These are phyloP conservation scores for Euphorbia celastroides DNA, from an alignment of 441 rosid species.

Conservation along the genomic window DNA sequence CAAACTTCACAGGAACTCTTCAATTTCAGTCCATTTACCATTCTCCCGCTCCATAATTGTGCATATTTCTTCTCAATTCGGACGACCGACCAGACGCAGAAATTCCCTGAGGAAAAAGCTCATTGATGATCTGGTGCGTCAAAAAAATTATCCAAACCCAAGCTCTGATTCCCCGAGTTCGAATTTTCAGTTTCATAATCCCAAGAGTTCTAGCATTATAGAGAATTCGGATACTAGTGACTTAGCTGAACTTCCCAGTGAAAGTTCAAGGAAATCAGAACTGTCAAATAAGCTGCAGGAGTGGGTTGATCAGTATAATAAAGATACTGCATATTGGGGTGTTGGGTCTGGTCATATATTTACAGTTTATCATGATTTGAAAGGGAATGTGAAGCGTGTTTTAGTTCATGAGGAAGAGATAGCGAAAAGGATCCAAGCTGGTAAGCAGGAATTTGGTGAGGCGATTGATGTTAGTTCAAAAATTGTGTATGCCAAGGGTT, in stretches of 20 bases:
- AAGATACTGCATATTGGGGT: constrained; percentile 73
- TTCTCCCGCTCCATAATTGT: constrained; percentile 15
- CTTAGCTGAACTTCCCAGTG: constrained; percentile 19
- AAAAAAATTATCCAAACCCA: constrained; percentile 25
- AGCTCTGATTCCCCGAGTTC: constrained; percentile 27
- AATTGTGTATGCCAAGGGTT: constrained; percentile 44
- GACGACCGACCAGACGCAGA: constrained; percentile 48
- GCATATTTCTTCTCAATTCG: constrained; percentile 52
- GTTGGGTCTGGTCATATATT: constrained; percentile 63
- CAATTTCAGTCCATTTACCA: constrained; percentile 21
- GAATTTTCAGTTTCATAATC: constrained; percentile 14
- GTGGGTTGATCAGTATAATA: constrained; percentile 57
- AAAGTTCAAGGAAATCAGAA: constrained; percentile 39
- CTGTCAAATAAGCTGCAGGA: constrained; percentile 51
- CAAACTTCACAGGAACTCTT: constrained; percentile 18
- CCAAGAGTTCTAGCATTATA: background rate
- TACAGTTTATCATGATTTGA: constrained; percentile 43
- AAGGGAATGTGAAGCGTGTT: constrained; percentile 60
- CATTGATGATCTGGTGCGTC: constrained; percentile 48
- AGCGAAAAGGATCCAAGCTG: constrained; percentile 34
- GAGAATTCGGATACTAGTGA: constrained; percentile 19
- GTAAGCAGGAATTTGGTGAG: constrained; percentile 26
- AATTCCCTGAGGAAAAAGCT: constrained; percentile 74
- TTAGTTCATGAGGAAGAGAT: constrained; percentile 58
- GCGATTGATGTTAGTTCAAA: constrained; percentile 33